Conservation (phyloP, 2,329 filamentous ascomycete species). For the Cladorrhinum sp. region DNA sequence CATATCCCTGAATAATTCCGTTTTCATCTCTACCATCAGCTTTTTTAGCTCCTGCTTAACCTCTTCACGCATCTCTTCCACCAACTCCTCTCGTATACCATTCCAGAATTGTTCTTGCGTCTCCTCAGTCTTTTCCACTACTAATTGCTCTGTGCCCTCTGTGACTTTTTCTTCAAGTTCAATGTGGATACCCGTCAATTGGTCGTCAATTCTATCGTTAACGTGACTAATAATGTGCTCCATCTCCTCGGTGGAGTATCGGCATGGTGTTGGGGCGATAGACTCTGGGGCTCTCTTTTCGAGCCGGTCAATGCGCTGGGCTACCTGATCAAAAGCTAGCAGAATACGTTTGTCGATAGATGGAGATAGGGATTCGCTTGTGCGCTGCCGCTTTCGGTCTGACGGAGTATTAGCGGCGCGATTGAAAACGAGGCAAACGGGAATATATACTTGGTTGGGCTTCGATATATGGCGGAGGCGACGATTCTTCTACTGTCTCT, state of each 20-base stretch:
- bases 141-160: constrained; percentile 1
- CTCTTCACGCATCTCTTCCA: constrained; percentile 9
- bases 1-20: constrained; percentile 11
- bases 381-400: constrained; percentile 11
- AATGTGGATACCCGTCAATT: constrained; percentile 2
- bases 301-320: constrained; percentile 2
- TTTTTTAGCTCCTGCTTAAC: constrained; percentile 1
- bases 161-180: constrained; percentile 11
- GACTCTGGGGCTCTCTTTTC: constrained; percentile 5
- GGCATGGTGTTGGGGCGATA: constrained; percentile 3
- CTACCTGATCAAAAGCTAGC: constrained; percentile 1
- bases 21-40: constrained; percentile 6
- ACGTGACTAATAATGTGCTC: constrained; percentile 8
- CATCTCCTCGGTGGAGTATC: constrained; percentile 7
- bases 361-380: constrained; percentile 3
- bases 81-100: background rate
- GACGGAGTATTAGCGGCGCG: background rate
- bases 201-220: constrained; percentile 6
- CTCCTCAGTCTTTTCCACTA: constrained; percentile 7
- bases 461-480: constrained; percentile 7
- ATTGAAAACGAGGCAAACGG: too few species aligned
- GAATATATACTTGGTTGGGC: background rate
- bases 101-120: constrained; percentile 3
- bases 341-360: constrained; percentile 2
- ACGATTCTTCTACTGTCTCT: background rate